Evolutionary conservation across 2,329 filamentous ascomycete species (phyloP), one percentile per base, ranked within the genome.

Genomic region (Fusarium foetens): DNA sequence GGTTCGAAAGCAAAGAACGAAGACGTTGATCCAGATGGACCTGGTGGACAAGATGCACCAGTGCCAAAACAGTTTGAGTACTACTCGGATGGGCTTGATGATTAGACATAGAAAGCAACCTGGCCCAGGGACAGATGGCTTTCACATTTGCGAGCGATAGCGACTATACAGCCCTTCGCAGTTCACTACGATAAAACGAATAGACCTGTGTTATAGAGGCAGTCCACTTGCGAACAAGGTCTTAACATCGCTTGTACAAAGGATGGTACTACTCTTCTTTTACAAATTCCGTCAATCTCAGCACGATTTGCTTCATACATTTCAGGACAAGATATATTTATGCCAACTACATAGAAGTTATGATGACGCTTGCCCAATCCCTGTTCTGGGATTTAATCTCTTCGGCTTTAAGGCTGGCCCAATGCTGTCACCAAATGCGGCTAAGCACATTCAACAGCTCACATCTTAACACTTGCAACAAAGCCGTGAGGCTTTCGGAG

Each of bases 61-160:
- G 69, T 80, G 19, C 81, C 81, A 0, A 66, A 63, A 2, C 61
- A 75, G 10, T 82, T 83, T 67, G 79, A 81, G 10, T 83, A 83
- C 58, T 81, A 76, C 51, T 78, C 81, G 3, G 81, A 82, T 52
- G 70, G 58, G 3, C 71, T 69, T n/a, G 68, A 76, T 21, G 67
- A 70, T 31, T 70, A 70, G 48, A 63, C 27, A 63, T 58, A 61
- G 29, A 59, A 23, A 27, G 8, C 1, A 3, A 6, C 8, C 13
- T 29, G 21, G 3, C 29, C 35, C 16, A 19, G 9, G 35, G 13
- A 51, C 33, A 57, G 31, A 21, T 10, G 23, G 4, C 4, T 27
- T 33, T 19, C 21, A 11, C 19, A 36, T n/a, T 21, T 21, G 21
- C 31, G 16, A 21, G 49, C n/a, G 6, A 42, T 8, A 17, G 38